Conservation (phyloP, 805 yeast species). For the Myxozyma geophila region DNA sequence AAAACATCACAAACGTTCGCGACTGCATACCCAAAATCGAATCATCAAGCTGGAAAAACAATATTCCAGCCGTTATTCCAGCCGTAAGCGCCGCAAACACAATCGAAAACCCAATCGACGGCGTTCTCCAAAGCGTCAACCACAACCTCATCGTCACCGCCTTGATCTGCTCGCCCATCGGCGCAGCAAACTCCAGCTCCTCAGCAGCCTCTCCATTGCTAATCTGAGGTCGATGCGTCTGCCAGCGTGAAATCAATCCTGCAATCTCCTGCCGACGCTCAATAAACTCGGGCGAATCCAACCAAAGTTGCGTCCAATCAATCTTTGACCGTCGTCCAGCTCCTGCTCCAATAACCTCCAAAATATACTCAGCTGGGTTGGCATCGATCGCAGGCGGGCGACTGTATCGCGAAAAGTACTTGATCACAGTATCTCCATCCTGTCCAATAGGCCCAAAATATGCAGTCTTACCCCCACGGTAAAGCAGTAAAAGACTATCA, state of each 20-base stretch:
- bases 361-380: slow-evolving; percentile 93
- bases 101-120: slow-evolving; percentile 59
- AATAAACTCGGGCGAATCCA: slow-evolving; percentile 51
- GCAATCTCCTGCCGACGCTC: slow-evolving; percentile 58
- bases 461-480: slow-evolving; percentile 72
- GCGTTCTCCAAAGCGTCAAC: slow-evolving; percentile 70
- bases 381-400: slow-evolving; percentile 68
- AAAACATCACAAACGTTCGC: slow-evolving; percentile 59
- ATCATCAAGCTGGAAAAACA: slow-evolving; percentile 61
- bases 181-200: slow-evolving; percentile 20
- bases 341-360: slow-evolving; percentile 55
- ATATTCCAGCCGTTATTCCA: slow-evolving; percentile 55
- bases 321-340: slow-evolving; percentile 42
- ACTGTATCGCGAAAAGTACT: slow-evolving; percentile 68
- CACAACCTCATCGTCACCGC: slow-evolving; percentile 55
- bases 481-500: slow-evolving; percentile 72
- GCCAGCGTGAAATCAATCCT: slow-evolving; percentile 63
- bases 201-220: slow-evolving; percentile 50
- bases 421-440: slow-evolving; percentile 60
- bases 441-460: slow-evolving; percentile 76
- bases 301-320: slow-evolving; percentile 65
- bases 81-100: slow-evolving; percentile 57
- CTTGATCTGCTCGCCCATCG: slow-evolving; percentile 48
- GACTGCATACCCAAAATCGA: slow-evolving; percentile 63
- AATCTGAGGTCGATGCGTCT: slow-evolving; percentile 5